phyloP scores from a whole-genome alignment of 768 basidiomycete genomes.

The Coprinopsis marcescibilis region DNA sequence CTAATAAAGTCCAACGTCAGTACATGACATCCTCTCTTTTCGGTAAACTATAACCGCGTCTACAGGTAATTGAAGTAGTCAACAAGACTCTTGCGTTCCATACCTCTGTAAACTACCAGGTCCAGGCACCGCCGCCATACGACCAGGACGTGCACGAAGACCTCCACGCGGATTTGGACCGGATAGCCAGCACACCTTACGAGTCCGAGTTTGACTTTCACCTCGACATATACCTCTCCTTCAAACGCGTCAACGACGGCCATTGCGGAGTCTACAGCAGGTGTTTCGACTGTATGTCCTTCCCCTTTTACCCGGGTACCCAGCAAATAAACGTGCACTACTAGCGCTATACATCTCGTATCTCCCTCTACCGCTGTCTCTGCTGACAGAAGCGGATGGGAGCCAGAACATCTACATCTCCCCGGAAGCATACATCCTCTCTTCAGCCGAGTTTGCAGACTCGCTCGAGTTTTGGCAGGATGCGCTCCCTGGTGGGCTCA shows the following conservation, averaged over 20 bases:
- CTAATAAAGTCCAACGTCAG: conserved; percentile 46
- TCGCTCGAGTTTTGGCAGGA: conserved; percentile 52
- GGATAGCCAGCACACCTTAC: conserved; percentile 39
- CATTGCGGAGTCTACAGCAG: conserved; percentile 47
- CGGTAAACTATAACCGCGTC: not conserved
- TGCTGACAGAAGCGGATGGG: conserved; percentile 39
- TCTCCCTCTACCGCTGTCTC: conserved; percentile 42
- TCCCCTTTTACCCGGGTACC: conserved; percentile 4
- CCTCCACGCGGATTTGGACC: conserved; percentile 41
- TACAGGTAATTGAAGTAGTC: conserved; percentile 50
- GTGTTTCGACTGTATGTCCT: conserved; percentile 34
- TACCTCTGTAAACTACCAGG: conserved; percentile 56
- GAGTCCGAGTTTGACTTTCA: conserved; percentile 51
- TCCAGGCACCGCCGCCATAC: conserved; percentile 49
- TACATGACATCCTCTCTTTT: not conserved
- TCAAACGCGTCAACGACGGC: conserved; percentile 53
- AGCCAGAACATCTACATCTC: conserved; percentile 46
- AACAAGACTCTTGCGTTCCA: conserved; percentile 57
- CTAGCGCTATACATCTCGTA: conserved; percentile 41
- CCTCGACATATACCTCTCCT: conserved; percentile 44
- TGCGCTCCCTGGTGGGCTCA: conserved; percentile 36
- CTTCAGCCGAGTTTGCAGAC: conserved; percentile 44
- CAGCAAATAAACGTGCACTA: not conserved
- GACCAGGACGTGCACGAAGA: conserved; percentile 52
- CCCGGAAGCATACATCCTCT: conserved; percentile 47